Percentiles rank a stretch among this genome's conserved stretches.
phyloP scores from a whole-genome alignment of 176 grass and related monocot species.

The Phyllostachys edulis region DNA sequence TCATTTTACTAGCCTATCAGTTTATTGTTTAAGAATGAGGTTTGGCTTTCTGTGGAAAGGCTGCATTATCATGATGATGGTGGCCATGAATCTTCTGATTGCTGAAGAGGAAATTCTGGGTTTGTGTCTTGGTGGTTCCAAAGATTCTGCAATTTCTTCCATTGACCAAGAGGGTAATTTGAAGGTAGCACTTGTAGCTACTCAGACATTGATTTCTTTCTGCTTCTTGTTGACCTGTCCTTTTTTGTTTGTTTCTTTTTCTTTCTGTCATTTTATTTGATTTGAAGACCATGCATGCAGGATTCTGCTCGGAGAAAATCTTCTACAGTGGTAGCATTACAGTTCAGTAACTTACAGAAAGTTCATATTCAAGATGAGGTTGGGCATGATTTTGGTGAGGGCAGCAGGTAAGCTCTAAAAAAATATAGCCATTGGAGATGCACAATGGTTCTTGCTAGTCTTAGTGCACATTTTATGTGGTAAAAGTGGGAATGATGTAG shows the following conservation, averaged over 20 bases:
- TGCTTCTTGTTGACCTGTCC: not conserved
- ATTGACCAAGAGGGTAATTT: not conserved
- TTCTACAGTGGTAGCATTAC: conserved; percentile 32
- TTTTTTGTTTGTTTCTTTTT: not conserved
- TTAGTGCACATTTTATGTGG: not conserved
- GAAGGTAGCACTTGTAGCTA: conserved; percentile 17
- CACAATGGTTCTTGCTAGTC: not conserved
- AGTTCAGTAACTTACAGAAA: conserved; percentile 14
- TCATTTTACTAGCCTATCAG: conserved; percentile 55
- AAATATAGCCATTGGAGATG: not conserved
- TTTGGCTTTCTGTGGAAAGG: conserved; percentile 55
- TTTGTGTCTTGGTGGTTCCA: conserved; percentile 17
- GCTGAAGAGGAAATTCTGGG: conserved; percentile 27
- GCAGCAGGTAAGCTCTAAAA: conserved; percentile 31
- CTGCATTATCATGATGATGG: conserved; percentile 68
- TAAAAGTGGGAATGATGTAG: not conserved
- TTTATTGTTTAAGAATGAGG: conserved; percentile 44
- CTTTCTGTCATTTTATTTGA: conserved; percentile 15
- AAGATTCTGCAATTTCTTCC: not conserved
- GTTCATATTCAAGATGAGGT: conserved; percentile 20
- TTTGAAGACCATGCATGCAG: conserved; percentile 1
- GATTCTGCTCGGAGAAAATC: conserved; percentile 7
- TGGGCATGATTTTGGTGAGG: not conserved
- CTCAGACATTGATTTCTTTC: not conserved
- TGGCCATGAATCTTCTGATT: conserved; percentile 53